A percentile compares a stretch with the other conserved stretches of the same genome.
phyloP scores from a whole-genome alignment of 164 flowering plant genomes.

The Echeveria elegans region DNA sequence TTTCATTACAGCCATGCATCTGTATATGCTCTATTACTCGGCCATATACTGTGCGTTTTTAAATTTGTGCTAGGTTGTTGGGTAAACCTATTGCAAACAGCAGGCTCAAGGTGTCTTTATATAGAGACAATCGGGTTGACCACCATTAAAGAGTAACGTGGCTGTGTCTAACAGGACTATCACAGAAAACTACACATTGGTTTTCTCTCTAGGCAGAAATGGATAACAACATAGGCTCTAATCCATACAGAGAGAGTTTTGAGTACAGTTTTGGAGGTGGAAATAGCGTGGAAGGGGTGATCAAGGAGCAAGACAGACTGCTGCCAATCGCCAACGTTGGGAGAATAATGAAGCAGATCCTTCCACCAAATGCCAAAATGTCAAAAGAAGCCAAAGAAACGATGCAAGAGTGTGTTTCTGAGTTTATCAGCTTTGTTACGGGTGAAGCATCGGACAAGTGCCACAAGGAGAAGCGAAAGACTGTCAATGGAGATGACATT shows the following conservation, averaged over 20 bases:
- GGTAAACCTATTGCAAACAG: too few species aligned
- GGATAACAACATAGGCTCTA: slow-evolving; percentile 22
- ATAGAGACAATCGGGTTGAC: neutral
- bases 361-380: slow-evolving; percentile 65
- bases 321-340: slow-evolving; percentile 79
- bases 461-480: slow-evolving; percentile 69
- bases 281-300: slow-evolving; percentile 21
- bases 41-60: neutral
- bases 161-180: slow-evolving; percentile 27
- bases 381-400: slow-evolving; percentile 81
- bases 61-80: too few species aligned
- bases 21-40: neutral
- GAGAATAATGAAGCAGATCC: slow-evolving; percentile 65
- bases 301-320: slow-evolving; percentile 58
- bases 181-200: slow-evolving; percentile 4
- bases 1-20: neutral
- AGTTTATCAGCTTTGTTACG: slow-evolving; percentile 77
- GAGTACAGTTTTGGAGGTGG: slow-evolving; percentile 15
- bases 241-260: slow-evolving; percentile 15
- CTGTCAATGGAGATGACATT: slow-evolving; percentile 71
- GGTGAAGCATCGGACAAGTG: slow-evolving; percentile 81
- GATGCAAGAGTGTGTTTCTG: slow-evolving; percentile 77
- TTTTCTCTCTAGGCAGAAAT: slow-evolving; percentile 13
- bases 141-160: slow-evolving; percentile 19
- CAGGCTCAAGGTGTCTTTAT: too few species aligned